Evolutionary conservation across 495 filamentous ascomycete species (phyloP), one percentile per base, ranked within the genome.

Genomic region (Peziza echinospora): DNA sequence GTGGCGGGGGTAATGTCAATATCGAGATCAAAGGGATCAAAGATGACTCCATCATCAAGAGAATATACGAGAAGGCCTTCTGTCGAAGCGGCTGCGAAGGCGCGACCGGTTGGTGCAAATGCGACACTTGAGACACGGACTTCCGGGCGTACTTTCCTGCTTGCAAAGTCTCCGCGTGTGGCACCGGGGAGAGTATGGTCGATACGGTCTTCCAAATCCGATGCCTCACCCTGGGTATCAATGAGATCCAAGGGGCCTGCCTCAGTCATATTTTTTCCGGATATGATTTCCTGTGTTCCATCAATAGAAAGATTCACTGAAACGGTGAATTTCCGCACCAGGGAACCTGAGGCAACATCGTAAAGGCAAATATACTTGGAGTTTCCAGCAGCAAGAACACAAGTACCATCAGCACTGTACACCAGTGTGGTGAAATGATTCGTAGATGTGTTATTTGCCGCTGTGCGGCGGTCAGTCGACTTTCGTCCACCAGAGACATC

Each of bases 291-390:
- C 54, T 93, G 87, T 1, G 91, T 96, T 9, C 89, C 89, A 22
- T 93, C 85, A 5, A 97, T 68, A 13, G 85, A 87, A 2, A 92
- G 70, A 60, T 97, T 97, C 59, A 91, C 73, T 37, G 82, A 89
- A 48, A 94, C 84, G 0, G 86, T 93, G 57, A 77, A 96, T 52
- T 93, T 93, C 54, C 87, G 92, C 46, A 93, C 64, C n/a, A 97
- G 66, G 3, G 82, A 81, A 55, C 85, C 84, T 3, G 85, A 87
- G 39, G 71, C 71, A 21, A 89, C 82, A 43, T 89, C 84, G 61
- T 97, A 97, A 46, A 97, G 66, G 57, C 91, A 96, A 24, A 97
- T 92, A 57, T 84, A 93, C 64, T 94, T 97, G 73, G 83, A 93
- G 63, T 85, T 93, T 5, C 89, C 89, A 43, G 71, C 85, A 0